These are phyloP conservation scores for Calocybe gangraenosa DNA, from an alignment of 768 basidiomycete genomes.

Conservation along the genomic window DNA sequence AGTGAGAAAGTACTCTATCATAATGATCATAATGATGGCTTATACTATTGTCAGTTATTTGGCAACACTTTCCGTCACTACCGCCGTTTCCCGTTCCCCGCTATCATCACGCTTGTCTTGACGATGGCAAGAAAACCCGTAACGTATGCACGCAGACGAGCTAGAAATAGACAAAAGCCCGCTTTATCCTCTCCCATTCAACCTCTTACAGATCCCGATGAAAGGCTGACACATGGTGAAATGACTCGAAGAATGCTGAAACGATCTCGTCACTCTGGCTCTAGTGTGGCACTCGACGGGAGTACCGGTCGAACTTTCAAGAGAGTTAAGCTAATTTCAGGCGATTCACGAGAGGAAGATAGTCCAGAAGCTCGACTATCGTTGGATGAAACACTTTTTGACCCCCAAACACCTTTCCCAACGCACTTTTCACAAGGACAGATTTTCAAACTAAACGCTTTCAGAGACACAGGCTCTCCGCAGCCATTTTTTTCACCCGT, in stretches of 20 bases:
- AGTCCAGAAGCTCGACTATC: neutral
- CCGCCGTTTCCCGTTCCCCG: no score
- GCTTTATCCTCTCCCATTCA: conserved; percentile 11
- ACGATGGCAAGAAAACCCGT: conserved; percentile 16
- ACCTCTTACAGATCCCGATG: conserved; percentile 10
- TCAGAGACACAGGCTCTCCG: conserved; percentile 6
- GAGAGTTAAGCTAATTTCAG: conserved; percentile 7
- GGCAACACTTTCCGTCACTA: no score
- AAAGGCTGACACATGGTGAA: conserved; percentile 12
- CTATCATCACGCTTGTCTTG: neutral
- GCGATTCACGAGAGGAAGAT: neutral
- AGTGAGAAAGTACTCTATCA: no score
- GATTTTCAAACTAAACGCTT: conserved; percentile 14
- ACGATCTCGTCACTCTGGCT: conserved; percentile 12
- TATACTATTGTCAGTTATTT: no score
- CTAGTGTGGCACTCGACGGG: neutral
- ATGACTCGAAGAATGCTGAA: conserved; percentile 17
- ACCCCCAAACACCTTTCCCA: conserved; percentile 16
- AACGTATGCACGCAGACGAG: conserved; percentile 17
- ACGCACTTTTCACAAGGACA: conserved; percentile 13
- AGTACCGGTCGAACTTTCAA: conserved; percentile 5
- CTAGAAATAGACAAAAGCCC: neutral
- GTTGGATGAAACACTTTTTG: neutral
- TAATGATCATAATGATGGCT: no score
- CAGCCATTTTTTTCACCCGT: conserved; percentile 16